Evolutionary conservation across 768 basidiomycete genomes (phyloP), one percentile per base, ranked within the genome.

Genomic region (Hortiboletus flavorubellus): DNA sequence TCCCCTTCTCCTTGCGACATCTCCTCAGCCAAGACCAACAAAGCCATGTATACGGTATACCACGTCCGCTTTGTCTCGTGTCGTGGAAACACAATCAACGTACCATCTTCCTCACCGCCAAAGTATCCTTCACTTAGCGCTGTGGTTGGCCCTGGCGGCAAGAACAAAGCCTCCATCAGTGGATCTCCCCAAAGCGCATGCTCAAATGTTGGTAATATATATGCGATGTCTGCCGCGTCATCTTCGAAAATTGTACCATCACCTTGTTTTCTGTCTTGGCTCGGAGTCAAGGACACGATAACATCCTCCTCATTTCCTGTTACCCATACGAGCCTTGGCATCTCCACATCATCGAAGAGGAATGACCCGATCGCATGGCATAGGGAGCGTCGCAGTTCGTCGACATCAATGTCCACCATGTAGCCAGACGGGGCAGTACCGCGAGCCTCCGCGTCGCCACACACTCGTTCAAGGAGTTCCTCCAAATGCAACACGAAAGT

Each of bases 181-280:
- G 89, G 89, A 65, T 91, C 89, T 30, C 87, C 89, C 83, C 86
- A 91, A 23, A 90, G 59, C 12, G 86, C 83, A 59, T 80, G 82
- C 1, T 77, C 57, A 63, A 58, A 83, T 47, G 60, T 74, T 72
- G 35, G 84, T 73, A 49, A 63, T 15, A 77, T 51, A 68, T 68
- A 61, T 64, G 67, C 58, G 61, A 72, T 61, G 18, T 68, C 70
- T 23, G 56, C 69, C 16, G 48, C 60, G 8, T 55, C 64, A 23
- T 54, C 49, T n/a, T 46, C 61, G 8, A 49, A 54, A 30, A 35
- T 21, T n/a, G 55, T 46, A 21, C 31, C 43, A 34, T 63, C 64
- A 30, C 42, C 40, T 35, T 35, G 50, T n/a, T 34, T 29, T n/a
- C 3, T n/a, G 12, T 6, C 41, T 33, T 64, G 56, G 5, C 51